Percentiles rank a stretch among this genome's conserved stretches.
Evolutionary conservation across 192 early-diverging fungal genomes (phyloP).

Genomic region (Coemansia sp.): DNA sequence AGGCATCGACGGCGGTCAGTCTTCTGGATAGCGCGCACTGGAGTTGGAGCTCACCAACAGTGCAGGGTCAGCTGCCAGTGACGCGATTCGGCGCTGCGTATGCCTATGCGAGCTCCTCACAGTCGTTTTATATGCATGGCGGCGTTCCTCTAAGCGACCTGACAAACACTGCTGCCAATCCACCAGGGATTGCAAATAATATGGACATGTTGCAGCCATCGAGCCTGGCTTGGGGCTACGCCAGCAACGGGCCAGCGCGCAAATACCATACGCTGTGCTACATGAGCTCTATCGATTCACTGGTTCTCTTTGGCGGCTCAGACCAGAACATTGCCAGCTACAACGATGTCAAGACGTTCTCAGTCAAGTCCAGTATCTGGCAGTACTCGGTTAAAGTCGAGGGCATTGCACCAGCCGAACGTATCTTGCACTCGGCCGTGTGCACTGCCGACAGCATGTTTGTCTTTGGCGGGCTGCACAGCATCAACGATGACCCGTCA

Average conservation of each 20-base stretch:
- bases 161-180: slow-evolving; percentile 26
- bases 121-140: slow-evolving; percentile 51
- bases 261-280: slow-evolving; percentile 58
- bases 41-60: slow-evolving; percentile 53
- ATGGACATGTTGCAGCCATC: slow-evolving; percentile 51
- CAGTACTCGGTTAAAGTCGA: slow-evolving; percentile 43
- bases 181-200: slow-evolving; percentile 43
- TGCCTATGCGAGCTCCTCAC: slow-evolving; percentile 23
- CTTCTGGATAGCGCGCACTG: slow-evolving; percentile 51
- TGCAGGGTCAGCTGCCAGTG: slow-evolving; percentile 41
- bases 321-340: slow-evolving; percentile 52
- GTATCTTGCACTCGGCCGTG: slow-evolving; percentile 65
- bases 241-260: slow-evolving; percentile 58
- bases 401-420: slow-evolving; percentile 55
- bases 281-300: slow-evolving; percentile 55
- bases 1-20: slow-evolving; percentile 30
- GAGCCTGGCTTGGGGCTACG: slow-evolving; percentile 58
- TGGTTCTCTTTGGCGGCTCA: slow-evolving; percentile 67
- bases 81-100: slow-evolving; percentile 44
- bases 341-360: slow-evolving; percentile 57
- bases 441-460: slow-evolving; percentile 68
- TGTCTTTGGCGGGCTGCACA: slow-evolving; percentile 61
- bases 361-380: slow-evolving; percentile 55
- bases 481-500: slow-evolving; percentile 38
- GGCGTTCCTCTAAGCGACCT: slow-evolving; percentile 36